Base-by-base conservation (phyloP, 2,329 filamentous ascomycete species). In the Cladophialophora exuberans region DNA sequence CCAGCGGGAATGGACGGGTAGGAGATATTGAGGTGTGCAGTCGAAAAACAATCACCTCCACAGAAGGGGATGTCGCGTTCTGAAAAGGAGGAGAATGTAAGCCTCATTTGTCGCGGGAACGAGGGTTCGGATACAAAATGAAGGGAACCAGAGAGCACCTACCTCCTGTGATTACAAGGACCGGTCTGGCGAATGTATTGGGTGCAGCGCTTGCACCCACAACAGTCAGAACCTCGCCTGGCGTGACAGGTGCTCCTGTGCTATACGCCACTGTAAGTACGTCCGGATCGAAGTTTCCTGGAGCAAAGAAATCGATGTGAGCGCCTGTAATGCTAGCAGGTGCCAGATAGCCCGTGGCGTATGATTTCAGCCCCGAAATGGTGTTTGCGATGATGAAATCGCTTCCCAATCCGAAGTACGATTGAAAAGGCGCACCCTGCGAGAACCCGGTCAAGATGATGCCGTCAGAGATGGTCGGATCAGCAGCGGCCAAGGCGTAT, bases 1-100 rank as follows among this genome's bases (percentile, higher is more conserved):
- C 66, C 65, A 10, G 73, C 76, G 1, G 79, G 77, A 33, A 83
- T 74, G 25, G 72, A 75, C 1, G 68, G 62, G 52, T 18, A 13
- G 18, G 9, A 4, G n/a, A 20, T n/a, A 23, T 43, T 22, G n/a
- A n/a, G n/a, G n/a, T n/a, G n/a, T 10, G n/a, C 39, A 18, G 18
- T 43, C 57, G 58, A 62, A 10, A 64, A 69, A 57, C 72, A 75
- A 61, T 73, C 66, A 18, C 71, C 70, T 31, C 54, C 60, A 58
- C 73, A 75, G 39, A 69, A 56, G 45, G 55, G 54, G 52, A 67
- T 66, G 59, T 71, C 68, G 23, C 62, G 64, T 52, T 70, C 69
- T 31, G 28, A 13, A 31, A 7, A 13, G 28, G 6, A 31, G 6
- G 7, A 31, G 28, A 6, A 31, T 7, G 6, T 6, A 7, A 7